Conservation (phyloP, 2,329 filamentous ascomycete species). For the Oidium heveae region DNA sequence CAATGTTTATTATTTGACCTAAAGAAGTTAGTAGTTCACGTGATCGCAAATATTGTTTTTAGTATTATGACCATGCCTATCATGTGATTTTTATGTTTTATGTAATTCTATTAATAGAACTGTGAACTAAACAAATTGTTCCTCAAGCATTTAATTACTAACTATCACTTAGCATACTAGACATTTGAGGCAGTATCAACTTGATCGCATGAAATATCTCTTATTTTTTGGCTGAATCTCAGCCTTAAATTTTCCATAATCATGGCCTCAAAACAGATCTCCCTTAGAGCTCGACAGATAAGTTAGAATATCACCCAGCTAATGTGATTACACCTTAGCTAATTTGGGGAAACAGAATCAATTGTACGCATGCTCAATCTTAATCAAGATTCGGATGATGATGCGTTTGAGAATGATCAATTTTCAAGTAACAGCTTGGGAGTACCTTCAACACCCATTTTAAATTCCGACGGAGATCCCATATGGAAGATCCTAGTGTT, state of each 20-base stretch:
- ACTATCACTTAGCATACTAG: not conserved
- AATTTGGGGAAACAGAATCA: constrained; percentile 32
- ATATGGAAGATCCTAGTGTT: constrained; percentile 98
- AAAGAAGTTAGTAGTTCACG: too few relatives aligned
- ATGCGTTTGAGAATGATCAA: constrained; percentile 30
- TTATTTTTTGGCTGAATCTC: constrained; percentile 11
- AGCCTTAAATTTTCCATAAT: constrained; percentile 11
- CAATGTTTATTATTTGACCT: too few relatives aligned
- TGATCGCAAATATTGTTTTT: too few relatives aligned
- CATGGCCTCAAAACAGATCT: constrained; percentile 30
- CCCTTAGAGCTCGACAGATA: constrained; percentile 47
- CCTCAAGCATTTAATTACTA: too few relatives aligned
- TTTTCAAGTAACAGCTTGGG: constrained; percentile 34
- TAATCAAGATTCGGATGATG: constrained; percentile 41
- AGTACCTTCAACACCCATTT: constrained; percentile 48
- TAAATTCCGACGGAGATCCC: constrained; percentile 69
- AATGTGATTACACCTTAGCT: constrained; percentile 1
- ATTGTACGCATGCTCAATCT: constrained; percentile 92
- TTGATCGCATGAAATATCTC: constrained; percentile 10
- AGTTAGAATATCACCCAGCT: constrained; percentile 21
- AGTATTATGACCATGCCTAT: too few relatives aligned
- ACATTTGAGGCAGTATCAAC: not conserved
- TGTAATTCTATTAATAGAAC: too few relatives aligned
- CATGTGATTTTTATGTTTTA: too few relatives aligned
- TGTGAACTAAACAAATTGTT: too few relatives aligned